phyloP scores from a whole-genome alignment of 768 basidiomycete genomes.

The Rhodotorula sphaerocarpa region DNA sequence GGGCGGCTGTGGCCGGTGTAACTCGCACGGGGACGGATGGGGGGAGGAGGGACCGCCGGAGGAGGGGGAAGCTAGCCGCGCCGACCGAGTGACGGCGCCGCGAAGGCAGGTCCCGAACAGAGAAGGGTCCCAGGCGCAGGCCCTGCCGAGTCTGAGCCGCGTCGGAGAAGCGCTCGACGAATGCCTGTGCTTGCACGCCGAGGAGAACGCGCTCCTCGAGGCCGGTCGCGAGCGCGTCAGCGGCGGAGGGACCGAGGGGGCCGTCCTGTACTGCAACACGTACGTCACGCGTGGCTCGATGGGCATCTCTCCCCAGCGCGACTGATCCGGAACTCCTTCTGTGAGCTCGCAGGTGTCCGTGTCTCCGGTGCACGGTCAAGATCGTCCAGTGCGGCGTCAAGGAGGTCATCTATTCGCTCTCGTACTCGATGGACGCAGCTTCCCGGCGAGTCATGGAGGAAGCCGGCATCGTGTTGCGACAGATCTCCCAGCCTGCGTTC shows the following conservation, averaged over 20 bases:
- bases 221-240: conserved; percentile 87
- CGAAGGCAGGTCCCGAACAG: too few species aligned
- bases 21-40: conserved; percentile 48
- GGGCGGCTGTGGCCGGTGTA: conserved; percentile 80
- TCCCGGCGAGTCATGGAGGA: conserved; percentile 39
- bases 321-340: too few species aligned
- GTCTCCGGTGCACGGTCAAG: conserved; percentile 90
- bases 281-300: too few species aligned
- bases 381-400: conserved; percentile 91
- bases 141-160: conserved; percentile 11
- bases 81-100: too few species aligned
- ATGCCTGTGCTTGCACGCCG: conserved; percentile 92
- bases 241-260: conserved; percentile 48
- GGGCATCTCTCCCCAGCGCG: too few species aligned
- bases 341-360: conserved; percentile 99
- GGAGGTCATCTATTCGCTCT: conserved; percentile 86
- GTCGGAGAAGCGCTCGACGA: conserved; percentile 51
- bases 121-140: too few species aligned
- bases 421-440: conserved; percentile 69
- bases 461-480: conserved; percentile 40
- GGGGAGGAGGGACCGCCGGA: conserved; percentile 39
- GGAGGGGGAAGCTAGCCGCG: too few species aligned
- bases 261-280: conserved; percentile 98
- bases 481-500: conserved; percentile 29
- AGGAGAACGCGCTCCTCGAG: conserved; percentile 93